Evolutionary conservation across 768 basidiomycete species (phyloP).

Genomic region (Paxillus ammoniavirescens): DNA sequence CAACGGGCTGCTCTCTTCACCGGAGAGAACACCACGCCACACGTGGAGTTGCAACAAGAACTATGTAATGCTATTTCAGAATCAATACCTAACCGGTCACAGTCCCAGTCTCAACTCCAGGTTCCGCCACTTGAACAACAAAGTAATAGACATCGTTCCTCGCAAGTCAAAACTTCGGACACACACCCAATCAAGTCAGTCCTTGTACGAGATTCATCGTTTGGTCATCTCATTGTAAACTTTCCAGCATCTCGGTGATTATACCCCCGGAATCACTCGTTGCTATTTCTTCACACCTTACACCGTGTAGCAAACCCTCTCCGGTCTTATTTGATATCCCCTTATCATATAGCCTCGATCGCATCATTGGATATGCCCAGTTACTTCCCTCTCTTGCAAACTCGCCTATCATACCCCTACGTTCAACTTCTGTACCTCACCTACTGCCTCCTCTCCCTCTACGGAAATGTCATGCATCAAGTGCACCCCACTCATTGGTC

Average conservation of each 20-base stretch:
- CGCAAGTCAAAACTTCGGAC: slow-evolving; percentile 63
- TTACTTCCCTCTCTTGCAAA: slow-evolving; percentile 42
- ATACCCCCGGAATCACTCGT: slow-evolving; percentile 50
- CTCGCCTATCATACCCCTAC: slow-evolving; percentile 27
- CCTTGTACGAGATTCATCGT: neutral
- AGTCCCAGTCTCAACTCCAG: slow-evolving; percentile 14
- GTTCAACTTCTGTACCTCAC: slow-evolving; percentile 17
- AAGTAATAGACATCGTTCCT: neutral
- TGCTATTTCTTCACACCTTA: slow-evolving; percentile 39
- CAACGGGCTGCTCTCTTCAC: slow-evolving; percentile 24
- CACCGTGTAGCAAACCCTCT: slow-evolving; percentile 13
- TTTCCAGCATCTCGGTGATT: slow-evolving; percentile 50
- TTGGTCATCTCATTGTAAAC: slow-evolving; percentile 1
- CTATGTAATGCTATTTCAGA: slow-evolving; percentile 55
- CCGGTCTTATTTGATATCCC: slow-evolving; percentile 38
- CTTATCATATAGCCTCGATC: slow-evolving; percentile 31
- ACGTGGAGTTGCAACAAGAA: slow-evolving; percentile 43
- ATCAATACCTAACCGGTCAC: slow-evolving; percentile 25
- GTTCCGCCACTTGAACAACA: neutral
- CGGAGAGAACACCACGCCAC: slow-evolving; percentile 8
- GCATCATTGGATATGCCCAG: slow-evolving; percentile 40
- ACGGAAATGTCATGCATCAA: slow-evolving; percentile 7
- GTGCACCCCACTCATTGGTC: slow-evolving; percentile 16
- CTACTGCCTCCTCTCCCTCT: slow-evolving; percentile 17
- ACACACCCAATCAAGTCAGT: slow-evolving; percentile 83